These are phyloP conservation scores for Tulasnella sp. DNA, from an alignment of 768 basidiomycete genomes.

Conservation along the genomic window DNA sequence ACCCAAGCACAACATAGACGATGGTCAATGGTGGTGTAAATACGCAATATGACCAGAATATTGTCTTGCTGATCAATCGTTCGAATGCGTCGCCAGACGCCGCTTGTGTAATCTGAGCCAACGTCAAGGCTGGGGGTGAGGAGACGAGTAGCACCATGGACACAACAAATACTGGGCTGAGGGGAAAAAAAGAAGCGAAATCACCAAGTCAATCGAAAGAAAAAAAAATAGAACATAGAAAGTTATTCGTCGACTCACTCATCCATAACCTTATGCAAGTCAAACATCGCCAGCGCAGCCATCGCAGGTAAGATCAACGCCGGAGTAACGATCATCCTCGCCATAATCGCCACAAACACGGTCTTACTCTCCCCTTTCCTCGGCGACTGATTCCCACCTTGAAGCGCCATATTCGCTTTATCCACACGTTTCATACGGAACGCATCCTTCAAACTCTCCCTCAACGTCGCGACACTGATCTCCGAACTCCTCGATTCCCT, in stretches of 20 bases:
- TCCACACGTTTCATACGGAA: constrained; percentile 28
- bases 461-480: constrained; percentile 22
- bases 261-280: constrained; percentile 53
- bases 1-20: constrained; percentile 60
- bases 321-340: constrained; percentile 83
- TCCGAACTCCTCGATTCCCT: constrained; percentile 13
- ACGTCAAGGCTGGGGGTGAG: constrained; percentile 69
- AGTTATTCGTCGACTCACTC: constrained; percentile 46
- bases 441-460: constrained; percentile 37
- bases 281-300: constrained; percentile 46
- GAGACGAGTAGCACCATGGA: constrained; percentile 73
- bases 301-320: constrained; percentile 67
- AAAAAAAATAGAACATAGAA: neutral
- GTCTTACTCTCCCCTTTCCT: constrained; percentile 65
- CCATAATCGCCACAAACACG: constrained; percentile 68
- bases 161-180: constrained; percentile 80
- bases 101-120: constrained; percentile 76
- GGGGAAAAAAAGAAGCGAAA: neutral
- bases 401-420: neutral
- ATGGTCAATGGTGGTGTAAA: constrained; percentile 82
- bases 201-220: neutral
- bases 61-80: constrained; percentile 77
- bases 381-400: constrained; percentile 20
- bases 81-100: constrained; percentile 84
- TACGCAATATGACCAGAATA: constrained; percentile 87